Evolutionary conservation across 129 eudicot species (phyloP).

Genomic region (sunflower (Helianthus annuus)): DNA sequence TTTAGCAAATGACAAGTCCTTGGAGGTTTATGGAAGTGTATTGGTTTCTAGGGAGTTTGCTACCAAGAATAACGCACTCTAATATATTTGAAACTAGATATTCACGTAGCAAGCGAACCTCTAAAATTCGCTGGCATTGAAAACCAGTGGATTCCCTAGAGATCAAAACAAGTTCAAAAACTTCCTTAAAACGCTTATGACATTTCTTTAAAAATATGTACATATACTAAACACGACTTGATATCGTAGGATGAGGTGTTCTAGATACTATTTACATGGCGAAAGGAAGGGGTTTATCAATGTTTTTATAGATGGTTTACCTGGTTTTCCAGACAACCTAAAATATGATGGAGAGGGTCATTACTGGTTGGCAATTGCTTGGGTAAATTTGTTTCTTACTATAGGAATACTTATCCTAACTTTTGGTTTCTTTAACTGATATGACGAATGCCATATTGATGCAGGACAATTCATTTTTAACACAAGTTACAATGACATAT

Average conservation of each 20-base stretch:
- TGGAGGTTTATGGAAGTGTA: too few species aligned
- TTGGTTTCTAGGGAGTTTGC: too few species aligned
- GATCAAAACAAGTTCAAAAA: too few species aligned
- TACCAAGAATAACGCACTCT: too few species aligned
- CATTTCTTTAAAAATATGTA: too few species aligned
- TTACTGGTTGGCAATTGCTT: conserved; percentile 60
- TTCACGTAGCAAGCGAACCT: too few species aligned
- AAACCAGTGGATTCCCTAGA: too few species aligned
- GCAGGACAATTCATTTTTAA: conserved; percentile 21
- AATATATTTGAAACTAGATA: too few species aligned
- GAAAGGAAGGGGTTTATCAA: conserved; percentile 54
- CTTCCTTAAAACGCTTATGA: too few species aligned
- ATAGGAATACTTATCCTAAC: too few species aligned
- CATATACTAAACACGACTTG: background rate
- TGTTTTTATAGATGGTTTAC: conserved; percentile 49
- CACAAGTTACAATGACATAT: conserved; percentile 7
- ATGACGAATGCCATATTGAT: background rate
- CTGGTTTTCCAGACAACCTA: conserved; percentile 80
- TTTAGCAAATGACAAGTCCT: too few species aligned
- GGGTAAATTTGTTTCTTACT: conserved; percentile 34
- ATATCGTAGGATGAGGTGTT: conserved; percentile 63
- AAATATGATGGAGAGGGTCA: conserved; percentile 70
- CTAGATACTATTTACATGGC: conserved; percentile 55
- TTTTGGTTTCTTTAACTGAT: background rate
- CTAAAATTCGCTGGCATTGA: too few species aligned